Base-by-base conservation (phyloP, 2,329 filamentous ascomycete genomes). In the Zymoseptoria brevis region DNA sequence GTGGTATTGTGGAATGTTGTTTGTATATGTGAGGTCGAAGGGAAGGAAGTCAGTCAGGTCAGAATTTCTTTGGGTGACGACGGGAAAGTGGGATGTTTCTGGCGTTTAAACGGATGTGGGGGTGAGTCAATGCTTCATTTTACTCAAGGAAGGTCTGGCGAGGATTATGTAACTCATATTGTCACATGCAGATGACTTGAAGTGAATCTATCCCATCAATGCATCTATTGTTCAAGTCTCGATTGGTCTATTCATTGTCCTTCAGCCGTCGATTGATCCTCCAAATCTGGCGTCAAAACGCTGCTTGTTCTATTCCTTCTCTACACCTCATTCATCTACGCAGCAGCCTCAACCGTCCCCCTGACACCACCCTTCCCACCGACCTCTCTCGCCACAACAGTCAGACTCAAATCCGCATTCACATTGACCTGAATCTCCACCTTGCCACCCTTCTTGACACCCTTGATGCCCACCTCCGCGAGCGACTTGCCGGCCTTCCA, bases 371-470 rank as follows among this genome's bases (percentile, higher is more conserved):
- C 88, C 80, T 96, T 93, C 61, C 85, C 88, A 64, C 93, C 92
- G 54, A 96, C 87, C 75, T 96, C 91, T 64, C 93, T 83, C 58
- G 87, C 86, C 50, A 92, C 89, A 66, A 96, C 81, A 54, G 88
- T 90, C 62, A 96, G 82, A 65, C 81, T 81, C 58, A 96, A 79
- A 73, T 97, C 91, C 24, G 84, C 87, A 57, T 82, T 83, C 65
- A 97, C 87, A 74, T 93, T 96, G 70, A 97, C 84, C 73, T 90
- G 95, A 57, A 97, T 86, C 81, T 99, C 94, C 66, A 99, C 85
- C 81, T 96, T 96, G 70, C 84, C 84, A 60, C 85, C 88, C 79
- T 93, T 91, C 85, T 93, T 93, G 67, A 95, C 84, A 60, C 82
- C 89, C 75, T 84, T 88, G 73, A 99, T 78, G 30, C 87, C 88